Conservation (phyloP, 106 monocot species). For the Ottelia alismoides region DNA sequence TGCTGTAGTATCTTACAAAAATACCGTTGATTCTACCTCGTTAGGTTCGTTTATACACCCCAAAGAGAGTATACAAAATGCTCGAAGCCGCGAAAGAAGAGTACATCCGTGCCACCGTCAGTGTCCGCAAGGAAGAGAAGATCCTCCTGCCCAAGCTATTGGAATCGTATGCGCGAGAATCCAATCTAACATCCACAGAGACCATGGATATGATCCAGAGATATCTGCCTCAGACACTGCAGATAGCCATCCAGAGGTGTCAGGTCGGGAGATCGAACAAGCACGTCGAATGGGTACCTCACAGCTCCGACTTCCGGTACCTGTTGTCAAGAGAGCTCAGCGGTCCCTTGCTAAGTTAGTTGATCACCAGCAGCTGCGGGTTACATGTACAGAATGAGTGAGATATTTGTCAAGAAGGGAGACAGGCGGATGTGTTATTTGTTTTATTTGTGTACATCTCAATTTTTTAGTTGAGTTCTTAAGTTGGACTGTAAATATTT, state of each 20-base stretch:
- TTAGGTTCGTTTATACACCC: conserved; percentile 22
- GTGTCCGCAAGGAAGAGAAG: conserved; percentile 20
- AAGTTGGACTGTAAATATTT: too few species aligned
- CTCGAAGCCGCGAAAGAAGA: conserved; percentile 19
- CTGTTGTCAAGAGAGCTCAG: conserved; percentile 15
- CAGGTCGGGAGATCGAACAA: conserved; percentile 10
- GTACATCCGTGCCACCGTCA: conserved; percentile 17
- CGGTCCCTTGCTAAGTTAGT: background rate
- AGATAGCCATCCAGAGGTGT: conserved; percentile 15
- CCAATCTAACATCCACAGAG: background rate
- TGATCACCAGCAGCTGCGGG: background rate
- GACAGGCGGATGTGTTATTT: too few species aligned
- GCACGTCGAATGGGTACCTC: conserved; percentile 18
- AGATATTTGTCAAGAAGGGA: too few species aligned
- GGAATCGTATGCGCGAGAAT: conserved; percentile 12
- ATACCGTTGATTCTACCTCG: background rate
- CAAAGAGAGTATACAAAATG: conserved; percentile 10
- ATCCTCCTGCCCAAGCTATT: conserved; percentile 20
- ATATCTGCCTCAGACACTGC: conserved; percentile 21
- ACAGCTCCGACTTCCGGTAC: conserved; percentile 17
- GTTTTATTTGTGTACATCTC: too few species aligned
- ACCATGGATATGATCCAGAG: conserved; percentile 9
- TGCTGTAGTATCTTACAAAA: background rate
- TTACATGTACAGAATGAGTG: conserved; percentile 5
- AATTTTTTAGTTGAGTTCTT: too few species aligned